These are phyloP conservation scores for Thalassiosira mediterranea DNA, from an alignment of 352 stramenopile genomes.

Conservation along the genomic window DNA sequence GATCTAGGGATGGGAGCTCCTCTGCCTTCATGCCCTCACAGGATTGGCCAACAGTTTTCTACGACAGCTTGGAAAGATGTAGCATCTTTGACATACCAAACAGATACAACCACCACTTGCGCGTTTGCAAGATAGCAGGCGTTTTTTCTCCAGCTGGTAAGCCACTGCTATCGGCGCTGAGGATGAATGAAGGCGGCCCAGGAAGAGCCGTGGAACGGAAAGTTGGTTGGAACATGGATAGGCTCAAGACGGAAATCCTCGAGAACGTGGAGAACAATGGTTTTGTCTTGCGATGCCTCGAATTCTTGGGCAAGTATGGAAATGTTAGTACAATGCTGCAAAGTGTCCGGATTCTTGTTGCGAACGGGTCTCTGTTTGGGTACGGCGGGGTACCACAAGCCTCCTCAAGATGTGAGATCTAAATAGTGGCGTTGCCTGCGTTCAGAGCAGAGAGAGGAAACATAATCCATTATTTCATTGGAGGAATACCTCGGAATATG, in stretches of 20 bases:
- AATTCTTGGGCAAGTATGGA: constrained; percentile 4
- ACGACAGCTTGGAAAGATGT: neutral
- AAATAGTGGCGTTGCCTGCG: no score
- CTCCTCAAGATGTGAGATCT: no score
- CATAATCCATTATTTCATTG: no score
- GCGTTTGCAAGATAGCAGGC: neutral
- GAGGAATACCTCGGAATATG: no score
- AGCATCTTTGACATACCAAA: constrained; percentile 3
- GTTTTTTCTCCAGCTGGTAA: neutral
- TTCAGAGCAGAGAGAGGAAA: no score
- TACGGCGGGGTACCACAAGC: no score
- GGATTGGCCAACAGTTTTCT: neutral
- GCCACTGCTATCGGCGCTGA: neutral
- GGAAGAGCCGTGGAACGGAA: neutral
- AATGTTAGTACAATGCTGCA: neutral
- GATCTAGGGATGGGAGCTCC: no score
- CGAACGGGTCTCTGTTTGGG: no score
- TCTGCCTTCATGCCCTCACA: neutral
- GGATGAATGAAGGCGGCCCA: constrained; percentile 7
- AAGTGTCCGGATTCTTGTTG: no score
- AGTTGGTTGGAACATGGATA: constrained; percentile 1
- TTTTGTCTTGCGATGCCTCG: neutral
- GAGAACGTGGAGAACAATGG: neutral
- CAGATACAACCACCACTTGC: constrained; percentile 1
- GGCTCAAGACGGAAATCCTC: neutral